phyloP scores from a whole-genome alignment of 1,139 yeast genomes.

The Scheffersomyces lignicola region DNA sequence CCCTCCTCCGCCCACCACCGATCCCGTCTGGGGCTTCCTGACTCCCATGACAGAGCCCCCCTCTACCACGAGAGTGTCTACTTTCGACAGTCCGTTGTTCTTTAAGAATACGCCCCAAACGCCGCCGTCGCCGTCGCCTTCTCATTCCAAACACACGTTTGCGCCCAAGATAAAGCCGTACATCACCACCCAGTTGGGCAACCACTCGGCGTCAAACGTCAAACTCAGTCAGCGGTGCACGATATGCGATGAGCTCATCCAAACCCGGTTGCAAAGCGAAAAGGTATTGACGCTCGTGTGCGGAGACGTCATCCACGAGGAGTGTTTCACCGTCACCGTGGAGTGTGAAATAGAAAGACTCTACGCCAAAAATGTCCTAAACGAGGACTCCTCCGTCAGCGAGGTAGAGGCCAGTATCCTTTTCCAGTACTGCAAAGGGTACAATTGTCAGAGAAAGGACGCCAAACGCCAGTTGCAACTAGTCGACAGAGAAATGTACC shows the following conservation, averaged over 20 bases:
- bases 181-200: slow-evolving; percentile 16
- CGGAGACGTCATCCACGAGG: slow-evolving; percentile 41
- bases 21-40: background rate
- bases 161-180: slow-evolving; percentile 32
- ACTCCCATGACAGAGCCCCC: slow-evolving; percentile 1
- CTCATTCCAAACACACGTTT: slow-evolving; percentile 7
- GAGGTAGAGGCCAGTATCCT: slow-evolving; percentile 7
- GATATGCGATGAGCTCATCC: slow-evolving; percentile 37
- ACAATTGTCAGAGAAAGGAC: slow-evolving; percentile 8
- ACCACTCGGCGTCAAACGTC: slow-evolving; percentile 6
- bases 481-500: slow-evolving; percentile 10
- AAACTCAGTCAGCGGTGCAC: slow-evolving; percentile 23
- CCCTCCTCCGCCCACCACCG: background rate
- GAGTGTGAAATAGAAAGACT: slow-evolving; percentile 14
- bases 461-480: slow-evolving; percentile 9
- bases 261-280: slow-evolving; percentile 35
- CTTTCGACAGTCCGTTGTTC: background rate
- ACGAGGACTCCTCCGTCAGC: slow-evolving; percentile 1
- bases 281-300: slow-evolving; percentile 32
- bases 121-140: background rate
- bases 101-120: background rate
- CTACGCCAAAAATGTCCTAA: slow-evolving; percentile 5
- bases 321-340: slow-evolving; percentile 26
- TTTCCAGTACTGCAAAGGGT: slow-evolving; percentile 15
- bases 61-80: background rate